A percentile compares a stretch with the other conserved stretches of the same genome.
Conservation (phyloP, 73 alveolate genomes). For the Tetrahymena thermophila region DNA sequence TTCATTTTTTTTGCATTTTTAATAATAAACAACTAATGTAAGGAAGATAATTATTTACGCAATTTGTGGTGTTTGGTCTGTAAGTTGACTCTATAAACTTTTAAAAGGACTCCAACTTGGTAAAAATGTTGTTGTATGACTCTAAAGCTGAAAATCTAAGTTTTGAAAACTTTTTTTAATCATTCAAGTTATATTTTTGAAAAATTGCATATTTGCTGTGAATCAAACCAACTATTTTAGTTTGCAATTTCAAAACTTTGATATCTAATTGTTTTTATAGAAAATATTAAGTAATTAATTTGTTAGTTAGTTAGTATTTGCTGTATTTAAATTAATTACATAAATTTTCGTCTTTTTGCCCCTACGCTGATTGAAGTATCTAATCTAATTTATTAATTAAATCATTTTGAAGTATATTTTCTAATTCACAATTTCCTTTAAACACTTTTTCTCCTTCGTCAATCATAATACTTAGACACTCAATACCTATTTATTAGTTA, state of each 20-base stretch:
- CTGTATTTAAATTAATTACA: background rate
- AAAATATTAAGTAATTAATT: background rate
- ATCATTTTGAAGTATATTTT: background rate
- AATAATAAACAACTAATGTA: background rate
- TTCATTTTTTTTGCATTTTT: background rate
- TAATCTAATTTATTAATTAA: background rate
- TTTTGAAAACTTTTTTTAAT: background rate
- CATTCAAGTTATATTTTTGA: background rate
- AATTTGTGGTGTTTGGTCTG: background rate
- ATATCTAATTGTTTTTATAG: background rate
- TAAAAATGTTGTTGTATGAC: background rate
- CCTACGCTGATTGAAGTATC: background rate
- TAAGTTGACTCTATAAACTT: background rate
- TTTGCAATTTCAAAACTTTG: background rate
- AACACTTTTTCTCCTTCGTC: background rate
- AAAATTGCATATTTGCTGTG: background rate
- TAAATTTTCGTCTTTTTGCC: background rate
- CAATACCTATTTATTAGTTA: background rate
- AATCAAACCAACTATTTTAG: background rate
- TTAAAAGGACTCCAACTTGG: background rate
- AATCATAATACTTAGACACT: background rate
- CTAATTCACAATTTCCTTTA: background rate
- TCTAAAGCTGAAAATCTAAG: background rate
- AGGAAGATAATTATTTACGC: background rate
- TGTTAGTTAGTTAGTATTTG: background rate